Base-by-base conservation (phyloP, 495 filamentous ascomycete genomes). In the Penicillium longicatenatum region DNA sequence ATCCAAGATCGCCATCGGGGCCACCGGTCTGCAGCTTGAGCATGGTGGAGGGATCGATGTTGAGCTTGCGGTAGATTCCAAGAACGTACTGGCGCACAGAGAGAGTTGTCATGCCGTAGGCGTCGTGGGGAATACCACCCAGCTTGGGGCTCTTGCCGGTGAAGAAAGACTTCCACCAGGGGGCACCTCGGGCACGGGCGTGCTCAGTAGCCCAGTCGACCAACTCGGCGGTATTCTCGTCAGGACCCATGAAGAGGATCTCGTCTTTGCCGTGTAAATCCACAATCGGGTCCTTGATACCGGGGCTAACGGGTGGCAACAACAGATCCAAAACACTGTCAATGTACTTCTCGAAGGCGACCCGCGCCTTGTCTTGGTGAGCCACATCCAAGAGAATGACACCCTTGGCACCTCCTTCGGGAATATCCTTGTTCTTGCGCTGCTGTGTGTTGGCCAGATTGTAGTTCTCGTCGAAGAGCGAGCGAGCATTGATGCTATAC, bases 91-190 rank as follows among this genome's bases (percentile, higher is more conserved):
- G 92, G 41, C 94, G 90, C 22, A 98, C 94, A 10, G 93, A 97
- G 51, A 97, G 73, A 1, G 94, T 98, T 9, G 94, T 98, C 94
- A 98, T 98, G 72, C 94, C 94, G 70, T 98, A 98, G 14, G 77
- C 73, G 65, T 98, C 94, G 71, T 98, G 94, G 4, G 94, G 94
- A 58, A 98, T 98, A 67, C 94, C 94, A 47, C 94, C 94, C 41
- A 98, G 80, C 73, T 88, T 93, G 22, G 94, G 94, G 63, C 90
- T 95, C 82, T 98, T 98, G 66, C 94, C 94, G 3, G 94, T 98
- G 81, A 98, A 98, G 85, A 98, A 98, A 0, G 95, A 98, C 78
- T 98, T 98, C 94, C 94, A 98, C 92, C 93, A 98, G 22, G 91
- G 90, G 22, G 95, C 95, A 52, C 92, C 93, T 60, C 94, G 85